Evolutionary conservation across 2,329 filamentous ascomycete species (phyloP).

Genomic region (Bisporella sp.): DNA sequence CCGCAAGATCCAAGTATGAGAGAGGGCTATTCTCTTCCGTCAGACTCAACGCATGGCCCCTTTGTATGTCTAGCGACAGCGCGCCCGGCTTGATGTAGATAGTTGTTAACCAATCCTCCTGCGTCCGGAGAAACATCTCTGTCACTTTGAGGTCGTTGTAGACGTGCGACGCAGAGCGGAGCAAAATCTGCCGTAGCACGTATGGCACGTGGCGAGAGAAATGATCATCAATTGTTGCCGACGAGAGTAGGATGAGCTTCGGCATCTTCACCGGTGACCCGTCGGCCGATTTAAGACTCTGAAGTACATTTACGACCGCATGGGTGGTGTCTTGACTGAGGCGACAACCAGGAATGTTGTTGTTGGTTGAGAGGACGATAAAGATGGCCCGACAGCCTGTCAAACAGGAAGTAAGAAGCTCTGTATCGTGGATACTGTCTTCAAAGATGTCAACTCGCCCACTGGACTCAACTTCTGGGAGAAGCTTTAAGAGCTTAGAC

Average conservation of each 20-base stretch:
- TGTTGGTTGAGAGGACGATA: conserved; percentile 32
- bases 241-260: conserved; percentile 36
- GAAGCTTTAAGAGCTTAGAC: conserved; percentile 29
- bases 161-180: conserved; percentile 27
- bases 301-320: conserved; percentile 31
- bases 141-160: conserved; percentile 32
- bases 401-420: conserved; percentile 32
- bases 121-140: conserved; percentile 30
- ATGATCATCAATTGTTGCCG: conserved; percentile 33
- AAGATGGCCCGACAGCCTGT: conserved; percentile 32
- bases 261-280: conserved; percentile 20
- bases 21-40: conserved; percentile 32
- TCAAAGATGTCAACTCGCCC: conserved; percentile 33
- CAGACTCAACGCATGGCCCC: conserved; percentile 35
- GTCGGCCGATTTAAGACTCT: conserved; percentile 17
- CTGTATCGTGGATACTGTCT: conserved; percentile 33
- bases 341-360: conserved; percentile 36
- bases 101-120: neutral
- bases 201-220: conserved; percentile 27
- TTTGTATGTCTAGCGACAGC: conserved; percentile 9
- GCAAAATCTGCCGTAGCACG: conserved; percentile 25
- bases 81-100: neutral
- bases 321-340: conserved; percentile 31
- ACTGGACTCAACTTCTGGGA: conserved; percentile 28
- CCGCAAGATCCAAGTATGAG: conserved; percentile 37